Evolutionary conservation across 345 rosid genomes (phyloP).

Genomic region (Gossypium australe): DNA sequence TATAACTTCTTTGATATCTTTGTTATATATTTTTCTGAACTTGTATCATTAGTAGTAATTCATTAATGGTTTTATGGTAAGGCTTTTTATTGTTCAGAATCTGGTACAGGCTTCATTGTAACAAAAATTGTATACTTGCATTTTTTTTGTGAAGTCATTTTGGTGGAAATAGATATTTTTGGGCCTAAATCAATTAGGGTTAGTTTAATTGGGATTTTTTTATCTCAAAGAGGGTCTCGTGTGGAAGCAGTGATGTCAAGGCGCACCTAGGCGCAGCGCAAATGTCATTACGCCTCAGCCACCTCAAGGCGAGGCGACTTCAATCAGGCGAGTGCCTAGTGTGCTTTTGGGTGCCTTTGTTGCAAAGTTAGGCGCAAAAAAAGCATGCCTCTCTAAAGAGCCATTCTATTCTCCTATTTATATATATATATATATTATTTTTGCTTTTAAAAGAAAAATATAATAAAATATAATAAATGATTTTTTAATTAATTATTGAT

Average conservation of each 20-base stretch:
- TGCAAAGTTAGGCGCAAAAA: too few species aligned
- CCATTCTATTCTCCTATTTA: too few species aligned
- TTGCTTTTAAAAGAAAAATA: too few species aligned
- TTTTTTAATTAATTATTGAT: too few species aligned
- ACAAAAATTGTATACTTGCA: not conserved
- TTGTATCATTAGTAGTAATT: not conserved
- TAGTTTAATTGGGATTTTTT: not conserved
- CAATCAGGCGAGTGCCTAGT: too few species aligned
- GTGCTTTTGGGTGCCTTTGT: too few species aligned
- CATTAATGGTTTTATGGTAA: not conserved
- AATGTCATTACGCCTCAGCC: too few species aligned
- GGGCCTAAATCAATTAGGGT: not conserved
- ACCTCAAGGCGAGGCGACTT: too few species aligned
- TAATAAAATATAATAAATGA: too few species aligned
- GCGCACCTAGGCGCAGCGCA: too few species aligned
- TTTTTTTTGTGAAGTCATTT: not conserved
- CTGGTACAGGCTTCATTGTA: not conserved
- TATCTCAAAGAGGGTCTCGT: not conserved
- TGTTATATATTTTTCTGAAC: not conserved
- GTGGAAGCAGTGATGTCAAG: not conserved
- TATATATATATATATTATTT: too few species aligned
- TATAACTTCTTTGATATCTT: not conserved
- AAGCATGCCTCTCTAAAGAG: too few species aligned
- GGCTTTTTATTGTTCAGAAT: not conserved
- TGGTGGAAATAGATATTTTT: not conserved